Evolutionary conservation across 306 rosid genomes (phyloP), one percentile per base, ranked within the genome.

Genomic region (Cicer pinnatifidum): DNA sequence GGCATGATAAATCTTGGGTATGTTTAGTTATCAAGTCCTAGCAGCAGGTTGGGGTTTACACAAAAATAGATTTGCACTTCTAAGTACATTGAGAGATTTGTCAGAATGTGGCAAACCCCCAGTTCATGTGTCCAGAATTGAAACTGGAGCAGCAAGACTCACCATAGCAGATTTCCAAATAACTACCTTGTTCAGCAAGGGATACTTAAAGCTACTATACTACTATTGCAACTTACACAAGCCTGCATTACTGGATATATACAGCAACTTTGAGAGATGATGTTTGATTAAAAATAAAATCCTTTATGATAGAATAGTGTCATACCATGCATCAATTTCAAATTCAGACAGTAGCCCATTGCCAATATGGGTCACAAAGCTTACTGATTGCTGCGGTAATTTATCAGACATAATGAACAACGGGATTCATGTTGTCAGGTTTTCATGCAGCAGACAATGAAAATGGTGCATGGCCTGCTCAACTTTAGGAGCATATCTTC

Each of bases 391-490:
- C 63, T 39, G 23, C 28, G 5, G 19, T 63, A 17, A 46, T 51
- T 40, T 41, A 60, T 62, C 11, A 45, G 47, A 33, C 17, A 38
- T 15, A 33, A 11, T 10, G 51, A 45, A 28, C 37, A 11, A 16
- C 16, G 58, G 51, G 20, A 33, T 41, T 85, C 44, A 86, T 63
- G 82, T 57, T 9, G 66, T 54, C 2, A 92, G 80, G 78, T 79
- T 76, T 65, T 73, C 64, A 65, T 85, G 78, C 53, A 93, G 96
- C 66, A 88, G 86, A 69, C 87, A 59, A 68, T 89, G 98, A 69
- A 91, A 93, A 84, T 93, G 98, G 88, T 93, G 87, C 98, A 91
- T 86, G 71, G 98, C 97, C 45, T 80, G 88, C 86, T 93, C 98
- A 50, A 93, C 88, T 1, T 71, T 75, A 1, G 98, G 98, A 67